Percentiles rank a stretch among this genome's conserved stretches.
phyloP scores from a whole-genome alignment of 1,139 yeast genomes.

The Kurtzmaniella quercitrusa region DNA sequence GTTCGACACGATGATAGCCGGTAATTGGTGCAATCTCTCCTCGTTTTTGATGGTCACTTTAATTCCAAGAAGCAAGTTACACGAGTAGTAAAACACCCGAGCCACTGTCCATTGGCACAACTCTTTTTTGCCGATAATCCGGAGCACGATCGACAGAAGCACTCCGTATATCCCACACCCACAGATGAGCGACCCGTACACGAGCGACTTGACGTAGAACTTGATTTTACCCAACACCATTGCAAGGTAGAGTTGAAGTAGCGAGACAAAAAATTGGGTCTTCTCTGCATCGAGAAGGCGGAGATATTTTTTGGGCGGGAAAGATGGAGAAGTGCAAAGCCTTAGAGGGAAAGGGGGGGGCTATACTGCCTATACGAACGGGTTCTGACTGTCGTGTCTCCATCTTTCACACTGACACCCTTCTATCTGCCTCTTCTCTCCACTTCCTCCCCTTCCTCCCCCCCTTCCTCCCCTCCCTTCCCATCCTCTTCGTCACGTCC shows the following conservation, averaged over 20 bases:
- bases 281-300: not conserved
- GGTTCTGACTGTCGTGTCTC: no score
- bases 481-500: no score
- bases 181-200: slow-evolving; percentile 50
- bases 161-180: slow-evolving; percentile 74
- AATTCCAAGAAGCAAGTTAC: slow-evolving; percentile 62
- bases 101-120: slow-evolving; percentile 91
- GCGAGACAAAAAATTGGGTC: slow-evolving; percentile 5
- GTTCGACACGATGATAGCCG: slow-evolving; percentile 82
- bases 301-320: not conserved
- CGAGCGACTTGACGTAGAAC: slow-evolving; percentile 51
- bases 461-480: no score
- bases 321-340: not conserved
- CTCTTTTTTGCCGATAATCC: slow-evolving; percentile 69
- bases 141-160: slow-evolving; percentile 61
- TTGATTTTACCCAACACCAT: slow-evolving; percentile 25
- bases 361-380: no score
- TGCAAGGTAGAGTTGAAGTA: not conserved
- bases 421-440: no score
- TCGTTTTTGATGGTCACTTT: slow-evolving; percentile 62
- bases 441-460: no score
- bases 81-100: slow-evolving; percentile 62
- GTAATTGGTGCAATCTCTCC: slow-evolving; percentile 49
- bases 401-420: no score
- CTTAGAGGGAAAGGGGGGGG: no score